Percentiles rank a stretch among this genome's conserved stretches.
Conservation (phyloP, 176 grass and related monocot genomes). For the Triticum urartu region DNA sequence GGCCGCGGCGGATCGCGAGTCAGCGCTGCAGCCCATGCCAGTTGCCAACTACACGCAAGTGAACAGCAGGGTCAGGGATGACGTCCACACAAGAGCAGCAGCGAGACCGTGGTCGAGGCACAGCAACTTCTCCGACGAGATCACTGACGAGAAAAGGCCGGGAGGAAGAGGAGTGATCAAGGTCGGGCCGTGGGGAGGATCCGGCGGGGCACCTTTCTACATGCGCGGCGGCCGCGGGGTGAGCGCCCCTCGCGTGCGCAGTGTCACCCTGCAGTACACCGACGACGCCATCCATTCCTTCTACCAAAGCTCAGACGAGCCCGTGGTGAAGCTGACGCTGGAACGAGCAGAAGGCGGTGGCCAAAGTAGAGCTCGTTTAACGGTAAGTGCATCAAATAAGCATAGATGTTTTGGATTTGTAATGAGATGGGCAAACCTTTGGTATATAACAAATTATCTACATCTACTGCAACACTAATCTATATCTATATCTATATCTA, state of each 20-base stretch:
- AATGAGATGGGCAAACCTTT: no score
- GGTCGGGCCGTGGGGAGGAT: constrained; percentile 31
- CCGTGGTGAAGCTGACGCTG: no score
- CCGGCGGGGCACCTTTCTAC: not conserved
- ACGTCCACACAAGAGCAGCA: not conserved
- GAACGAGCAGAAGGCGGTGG: no score
- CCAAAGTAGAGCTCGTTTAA: no score
- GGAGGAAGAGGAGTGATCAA: not conserved
- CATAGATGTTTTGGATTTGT: no score
- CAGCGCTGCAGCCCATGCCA: not conserved
- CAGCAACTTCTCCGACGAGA: constrained; percentile 1
- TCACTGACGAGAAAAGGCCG: not conserved
- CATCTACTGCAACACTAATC: no score
- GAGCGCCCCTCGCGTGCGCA: not conserved
- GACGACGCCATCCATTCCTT: not conserved
- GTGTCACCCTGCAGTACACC: constrained; percentile 23
- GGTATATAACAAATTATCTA: no score
- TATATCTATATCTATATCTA: no score
- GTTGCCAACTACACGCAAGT: no score
- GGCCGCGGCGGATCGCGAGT: no score
- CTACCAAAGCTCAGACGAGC: no score
- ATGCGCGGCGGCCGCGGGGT: not conserved
- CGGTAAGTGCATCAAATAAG: no score
- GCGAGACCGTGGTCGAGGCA: not conserved
- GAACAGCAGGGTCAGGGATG: not conserved